Evolutionary conservation across 768 basidiomycete genomes (phyloP).

Genomic region (Boletus reticuloceps): DNA sequence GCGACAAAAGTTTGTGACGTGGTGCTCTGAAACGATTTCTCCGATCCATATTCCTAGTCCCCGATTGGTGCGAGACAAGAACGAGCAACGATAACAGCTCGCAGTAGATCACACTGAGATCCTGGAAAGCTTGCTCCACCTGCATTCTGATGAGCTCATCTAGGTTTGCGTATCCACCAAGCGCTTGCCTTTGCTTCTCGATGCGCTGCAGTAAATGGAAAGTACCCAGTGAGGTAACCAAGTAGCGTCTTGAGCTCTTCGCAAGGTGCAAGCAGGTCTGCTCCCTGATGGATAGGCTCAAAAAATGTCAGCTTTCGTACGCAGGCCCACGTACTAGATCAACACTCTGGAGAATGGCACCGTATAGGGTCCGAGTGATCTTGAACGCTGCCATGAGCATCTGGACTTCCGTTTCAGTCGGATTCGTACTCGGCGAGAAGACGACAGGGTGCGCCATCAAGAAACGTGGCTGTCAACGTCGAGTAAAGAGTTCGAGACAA

Average conservation of each 20-base stretch:
- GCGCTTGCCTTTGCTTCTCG: slow-evolving; percentile 55
- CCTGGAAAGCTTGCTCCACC: slow-evolving; percentile 65
- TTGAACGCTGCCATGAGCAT: slow-evolving; percentile 55
- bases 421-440: slow-evolving; percentile 64
- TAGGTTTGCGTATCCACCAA: neutral
- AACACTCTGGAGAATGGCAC: slow-evolving; percentile 46
- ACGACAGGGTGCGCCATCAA: slow-evolving; percentile 84
- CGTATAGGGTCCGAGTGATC: slow-evolving; percentile 62
- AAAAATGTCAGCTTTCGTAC: neutral
- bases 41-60: slow-evolving; percentile 2
- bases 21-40: slow-evolving; percentile 8
- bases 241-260: slow-evolving; percentile 60
- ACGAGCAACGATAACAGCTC: slow-evolving; percentile 67
- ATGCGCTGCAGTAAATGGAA: slow-evolving; percentile 64
- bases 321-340: slow-evolving; percentile 32
- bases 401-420: slow-evolving; percentile 58
- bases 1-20: slow-evolving; percentile 17
- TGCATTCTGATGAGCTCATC: slow-evolving; percentile 27
- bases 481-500: slow-evolving; percentile 75
- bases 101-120: slow-evolving; percentile 75
- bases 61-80: slow-evolving; percentile 32
- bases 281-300: slow-evolving; percentile 21
- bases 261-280: slow-evolving; percentile 26
- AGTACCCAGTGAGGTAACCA: slow-evolving; percentile 76
- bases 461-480: slow-evolving; percentile 75